phyloP scores from a whole-genome alignment of 768 basidiomycete species.

The Macrolepiota fuliginosa region DNA sequence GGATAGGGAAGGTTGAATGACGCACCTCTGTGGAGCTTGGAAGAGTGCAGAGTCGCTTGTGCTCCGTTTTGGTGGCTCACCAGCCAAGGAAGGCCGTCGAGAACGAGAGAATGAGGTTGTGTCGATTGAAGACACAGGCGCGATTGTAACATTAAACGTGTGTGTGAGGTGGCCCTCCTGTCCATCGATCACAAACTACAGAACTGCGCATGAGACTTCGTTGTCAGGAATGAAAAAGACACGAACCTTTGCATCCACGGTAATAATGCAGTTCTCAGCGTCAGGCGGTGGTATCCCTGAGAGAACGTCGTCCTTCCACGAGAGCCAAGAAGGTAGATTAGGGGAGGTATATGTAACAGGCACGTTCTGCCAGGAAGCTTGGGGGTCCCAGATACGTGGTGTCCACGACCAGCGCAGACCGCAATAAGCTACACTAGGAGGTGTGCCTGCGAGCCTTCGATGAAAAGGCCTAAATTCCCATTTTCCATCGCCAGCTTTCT shows the following conservation, averaged over 20 bases:
- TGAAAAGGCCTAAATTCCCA: conserved; percentile 91
- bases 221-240: not conserved
- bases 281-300: conserved; percentile 78
- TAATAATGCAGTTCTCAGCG: conserved; percentile 73
- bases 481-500: conserved; percentile 66
- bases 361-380: conserved; percentile 78
- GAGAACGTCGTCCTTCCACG: conserved; percentile 83
- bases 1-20: conserved; percentile 1
- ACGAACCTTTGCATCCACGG: conserved; percentile 72
- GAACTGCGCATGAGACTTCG: conserved; percentile 3
- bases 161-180: conserved; percentile 67
- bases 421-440: conserved; percentile 78
- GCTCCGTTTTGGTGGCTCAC: conserved; percentile 41
- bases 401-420: conserved; percentile 86
- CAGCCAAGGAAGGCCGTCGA: conserved; percentile 40
- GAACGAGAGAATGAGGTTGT: conserved; percentile 36
- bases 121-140: conserved; percentile 53
- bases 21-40: conserved; percentile 37
- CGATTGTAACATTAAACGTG: conserved; percentile 70
- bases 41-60: conserved; percentile 48
- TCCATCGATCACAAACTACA: conserved; percentile 70
- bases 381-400: conserved; percentile 96
- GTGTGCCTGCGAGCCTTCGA: conserved; percentile 81
- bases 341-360: conserved; percentile 81
- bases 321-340: conserved; percentile 79